Conservation (phyloP, 805 yeast genomes). For the Limtongia smithiae region DNA sequence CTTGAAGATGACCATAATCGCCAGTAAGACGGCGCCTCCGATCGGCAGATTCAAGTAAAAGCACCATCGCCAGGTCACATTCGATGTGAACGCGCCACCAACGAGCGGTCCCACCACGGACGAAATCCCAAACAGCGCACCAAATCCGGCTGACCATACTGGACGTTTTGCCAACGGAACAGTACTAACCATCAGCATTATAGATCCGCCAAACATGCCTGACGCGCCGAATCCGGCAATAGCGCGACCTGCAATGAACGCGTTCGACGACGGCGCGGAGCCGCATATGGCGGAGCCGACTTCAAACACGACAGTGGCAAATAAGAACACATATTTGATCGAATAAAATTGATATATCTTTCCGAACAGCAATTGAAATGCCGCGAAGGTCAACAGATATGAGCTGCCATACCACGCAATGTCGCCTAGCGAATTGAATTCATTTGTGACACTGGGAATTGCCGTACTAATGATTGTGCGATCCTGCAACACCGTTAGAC, state of each 20-base stretch:
- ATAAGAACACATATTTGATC: slow-evolving; percentile 5
- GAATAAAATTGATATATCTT: background rate
- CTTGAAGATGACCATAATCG: slow-evolving; percentile 27
- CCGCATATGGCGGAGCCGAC: slow-evolving; percentile 30
- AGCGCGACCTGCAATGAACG: slow-evolving; percentile 65
- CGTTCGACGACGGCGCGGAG: slow-evolving; percentile 43
- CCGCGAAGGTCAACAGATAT: background rate
- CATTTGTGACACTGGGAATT: slow-evolving; percentile 5
- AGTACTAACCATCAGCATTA: slow-evolving; percentile 54
- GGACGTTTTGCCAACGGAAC: slow-evolving; percentile 42
- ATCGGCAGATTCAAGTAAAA: slow-evolving; percentile 47
- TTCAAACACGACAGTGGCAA: slow-evolving; percentile 41
- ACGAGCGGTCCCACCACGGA: slow-evolving; percentile 54
- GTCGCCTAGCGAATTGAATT: slow-evolving; percentile 3
- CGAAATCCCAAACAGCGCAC: slow-evolving; percentile 35
- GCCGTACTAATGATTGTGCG: slow-evolving; percentile 2
- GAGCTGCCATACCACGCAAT: slow-evolving; percentile 10
- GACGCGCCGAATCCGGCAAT: slow-evolving; percentile 71
- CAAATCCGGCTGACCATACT: slow-evolving; percentile 25
- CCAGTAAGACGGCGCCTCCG: slow-evolving; percentile 36
- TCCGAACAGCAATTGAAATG: slow-evolving; percentile 5
- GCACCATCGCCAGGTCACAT: slow-evolving; percentile 50
- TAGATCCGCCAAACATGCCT: slow-evolving; percentile 55
- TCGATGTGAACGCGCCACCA: slow-evolving; percentile 48
- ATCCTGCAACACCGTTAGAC: background rate